phyloP scores from a whole-genome alignment of 305 asterid species.

The Fraxinus latifolia region DNA sequence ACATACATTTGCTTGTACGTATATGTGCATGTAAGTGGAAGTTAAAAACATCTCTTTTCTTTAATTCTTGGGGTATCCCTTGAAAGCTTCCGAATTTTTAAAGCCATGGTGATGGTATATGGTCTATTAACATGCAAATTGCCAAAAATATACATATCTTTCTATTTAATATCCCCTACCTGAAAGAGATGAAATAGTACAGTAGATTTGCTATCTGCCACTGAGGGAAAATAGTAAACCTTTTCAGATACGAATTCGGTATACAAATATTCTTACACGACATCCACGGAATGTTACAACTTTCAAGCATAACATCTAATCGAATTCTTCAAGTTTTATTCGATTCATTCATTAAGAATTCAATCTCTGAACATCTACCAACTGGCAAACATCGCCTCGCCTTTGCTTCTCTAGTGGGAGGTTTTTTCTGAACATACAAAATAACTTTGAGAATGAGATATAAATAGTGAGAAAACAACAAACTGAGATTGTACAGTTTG shows the following conservation, averaged over 20 bases:
- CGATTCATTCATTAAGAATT: constrained; percentile 32
- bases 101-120: too few relatives aligned
- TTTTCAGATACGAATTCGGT: too few relatives aligned
- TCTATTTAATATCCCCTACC: too few relatives aligned
- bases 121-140: too few relatives aligned
- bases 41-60: not conserved
- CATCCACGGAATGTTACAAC: not conserved
- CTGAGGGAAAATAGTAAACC: too few relatives aligned
- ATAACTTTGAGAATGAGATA: not conserved
- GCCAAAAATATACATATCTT: too few relatives aligned
- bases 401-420: constrained; percentile 84
- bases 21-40: not conserved
- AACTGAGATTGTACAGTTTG: not conserved
- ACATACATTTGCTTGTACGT: not conserved
- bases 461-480: not conserved
- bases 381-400: constrained; percentile 87
- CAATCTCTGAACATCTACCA: constrained; percentile 72
- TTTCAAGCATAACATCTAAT: not conserved
- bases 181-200: too few relatives aligned
- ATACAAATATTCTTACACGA: not conserved
- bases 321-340: not conserved
- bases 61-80: not conserved
- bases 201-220: too few relatives aligned
- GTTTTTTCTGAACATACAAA: constrained; percentile 49
- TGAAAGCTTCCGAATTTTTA: not conserved